Evolutionary conservation across 2,329 filamentous ascomycete species (phyloP).

Genomic region (Didymella exigua): DNA sequence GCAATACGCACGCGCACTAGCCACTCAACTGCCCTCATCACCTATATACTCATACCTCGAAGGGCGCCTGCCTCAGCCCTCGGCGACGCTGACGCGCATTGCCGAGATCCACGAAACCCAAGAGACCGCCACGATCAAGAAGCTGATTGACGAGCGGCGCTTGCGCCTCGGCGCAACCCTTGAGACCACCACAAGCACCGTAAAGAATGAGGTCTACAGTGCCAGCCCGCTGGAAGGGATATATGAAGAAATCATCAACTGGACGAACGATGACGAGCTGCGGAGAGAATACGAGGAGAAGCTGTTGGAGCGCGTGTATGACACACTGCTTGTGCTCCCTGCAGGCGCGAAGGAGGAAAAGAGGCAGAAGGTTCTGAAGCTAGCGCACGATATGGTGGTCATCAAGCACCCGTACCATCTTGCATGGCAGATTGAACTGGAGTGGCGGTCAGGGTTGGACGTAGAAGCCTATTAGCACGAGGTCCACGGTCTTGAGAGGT

Average conservation of each 20-base stretch:
- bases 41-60: conserved; percentile 82
- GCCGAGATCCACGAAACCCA: conserved; percentile 83
- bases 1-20: conserved; percentile 78
- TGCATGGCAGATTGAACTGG: conserved; percentile 88
- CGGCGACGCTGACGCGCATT: conserved; percentile 79
- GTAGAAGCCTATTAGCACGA: conserved; percentile 32
- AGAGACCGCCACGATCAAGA: conserved; percentile 88
- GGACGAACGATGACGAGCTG: conserved; percentile 84
- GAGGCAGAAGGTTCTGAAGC: conserved; percentile 72
- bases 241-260: conserved; percentile 85
- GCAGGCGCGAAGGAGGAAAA: conserved; percentile 71
- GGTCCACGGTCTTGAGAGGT: not conserved
- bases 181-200: conserved; percentile 81
- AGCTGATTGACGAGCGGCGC: conserved; percentile 83
- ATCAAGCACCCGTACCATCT: conserved; percentile 89
- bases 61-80: conserved; percentile 79
- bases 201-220: conserved; percentile 81
- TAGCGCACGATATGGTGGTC: conserved; percentile 92
- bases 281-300: conserved; percentile 90
- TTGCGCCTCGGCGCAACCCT: conserved; percentile 85
- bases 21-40: conserved; percentile 77
- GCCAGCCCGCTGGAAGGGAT: conserved; percentile 78
- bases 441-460: conserved; percentile 71
- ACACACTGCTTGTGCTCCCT: conserved; percentile 73
- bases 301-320: conserved; percentile 78